Evolutionary conservation across 2,329 filamentous ascomycete species (phyloP), one percentile per base, ranked within the genome.

Genomic region (Elsinoe batatas): DNA sequence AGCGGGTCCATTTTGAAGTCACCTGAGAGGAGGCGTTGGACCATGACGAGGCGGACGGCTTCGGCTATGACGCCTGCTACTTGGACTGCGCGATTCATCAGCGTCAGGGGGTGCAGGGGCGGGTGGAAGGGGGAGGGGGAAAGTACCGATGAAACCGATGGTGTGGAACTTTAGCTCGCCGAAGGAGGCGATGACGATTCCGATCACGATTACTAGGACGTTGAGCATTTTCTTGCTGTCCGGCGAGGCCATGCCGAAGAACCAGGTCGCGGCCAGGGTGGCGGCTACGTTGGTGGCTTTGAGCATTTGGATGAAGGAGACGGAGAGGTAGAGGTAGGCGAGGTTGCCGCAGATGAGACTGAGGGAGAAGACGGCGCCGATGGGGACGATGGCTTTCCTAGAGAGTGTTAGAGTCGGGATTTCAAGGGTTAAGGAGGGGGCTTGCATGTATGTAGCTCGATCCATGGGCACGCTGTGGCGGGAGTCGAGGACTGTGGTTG

Each of bases 301-400:
- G 72, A 97, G 84, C 91, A 97, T 97, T 79, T 97, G 91, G 67
- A 97, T 97, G 72, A 97, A 97, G 58, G 91, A 87, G 58, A 97
- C 91, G 63, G 87, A 93, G 59, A 97, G 82, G 73, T 96, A 95
- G 56, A 96, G 81, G 70, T 97, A 97, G 64, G 91, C 90, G 73
- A 95, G 74, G 76, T 97, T 97, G 68, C 91, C 90, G 73, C 90
- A 96, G 69, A 97, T 96, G 76, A 97, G 80, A 73, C 87, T 93
- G 76, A 96, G 77, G 69, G 87, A 93, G 83, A 96, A 97, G 76
- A 95, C 94, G 69, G 95, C 74, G 62, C 91, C 91, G 66, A 97
- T 96, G 56, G 91, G 91, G 36, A 96, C 85, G 63, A 97, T 95
- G 43, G 91, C 90, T 64, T 90, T 85, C 58, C 97, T 49, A 26